Evolutionary conservation across 2,329 filamentous ascomycete genomes (phyloP), one percentile per base, ranked within the genome.

Genomic region (Stagonosporopsis rhizophila): DNA sequence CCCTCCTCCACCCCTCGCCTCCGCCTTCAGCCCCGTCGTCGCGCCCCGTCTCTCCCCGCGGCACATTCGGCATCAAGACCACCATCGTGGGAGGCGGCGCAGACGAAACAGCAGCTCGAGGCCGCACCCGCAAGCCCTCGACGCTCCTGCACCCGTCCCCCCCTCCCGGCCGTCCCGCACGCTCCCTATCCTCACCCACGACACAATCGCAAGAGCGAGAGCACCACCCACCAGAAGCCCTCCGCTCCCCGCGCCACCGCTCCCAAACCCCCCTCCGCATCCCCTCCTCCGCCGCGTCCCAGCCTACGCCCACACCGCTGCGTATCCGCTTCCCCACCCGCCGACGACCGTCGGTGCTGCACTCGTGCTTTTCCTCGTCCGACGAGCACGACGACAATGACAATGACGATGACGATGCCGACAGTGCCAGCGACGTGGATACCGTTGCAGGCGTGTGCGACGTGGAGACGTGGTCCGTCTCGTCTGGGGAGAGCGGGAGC

Each of bases 231-330:
- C 8, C n/a, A 23, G 25, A 14, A 8, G 39, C 20, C 27, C 17
- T 68, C 58, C 22, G 50, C 60, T 28, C 59, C 49, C 23, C 55
- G 44, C 37, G 56, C 23, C 46, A 44, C 53, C 61, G 46, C 30
- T 59, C 55, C 9, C 55, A 47, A 9, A 56, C 64, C 0, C 60
- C 62, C 4, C 58, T 61, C 23, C 49, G 55, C 32, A 61, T 62
- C 8, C 54, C 60, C 20, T 39, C 46, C 1, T 25, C 38, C n/a
- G 50, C 32, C 20, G 11, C 15, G 5, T 8, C n/a, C 25, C 45
- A 50, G 19, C 45, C 52, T 1, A 20, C 28, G 9, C 52, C 45
- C 2, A 45, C 45, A 1, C 52, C 45, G 8, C 40, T 55, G 19
- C 39, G 45, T 1, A 40, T 49, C 5, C 25, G 14, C 14, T 14